Evolutionary conservation across 2,329 filamentous ascomycete species (phyloP).

Genomic region (Xylariaceae sp.): DNA sequence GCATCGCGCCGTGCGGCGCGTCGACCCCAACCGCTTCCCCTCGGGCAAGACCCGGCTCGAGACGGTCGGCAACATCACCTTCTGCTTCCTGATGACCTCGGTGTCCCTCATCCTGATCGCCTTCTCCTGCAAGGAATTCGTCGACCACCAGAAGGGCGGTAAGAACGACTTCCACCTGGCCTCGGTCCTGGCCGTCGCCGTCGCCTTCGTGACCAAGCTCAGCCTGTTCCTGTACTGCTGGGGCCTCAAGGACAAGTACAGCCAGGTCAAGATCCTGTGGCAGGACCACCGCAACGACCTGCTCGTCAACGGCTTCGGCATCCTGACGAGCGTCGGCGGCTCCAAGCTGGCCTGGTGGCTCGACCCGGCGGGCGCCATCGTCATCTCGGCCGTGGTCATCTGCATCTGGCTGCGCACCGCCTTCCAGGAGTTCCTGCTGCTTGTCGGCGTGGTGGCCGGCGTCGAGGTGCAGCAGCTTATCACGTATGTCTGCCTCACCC

Average conservation of each 20-base stretch:
- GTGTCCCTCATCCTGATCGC: constrained; percentile 91
- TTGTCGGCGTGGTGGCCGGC: constrained; percentile 83
- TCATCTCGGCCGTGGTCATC: constrained; percentile 72
- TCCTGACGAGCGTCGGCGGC: constrained; percentile 85
- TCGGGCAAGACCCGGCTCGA: constrained; percentile 91
- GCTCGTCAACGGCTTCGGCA: constrained; percentile 90
- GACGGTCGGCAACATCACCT: constrained; percentile 90
- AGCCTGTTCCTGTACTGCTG: constrained; percentile 85
- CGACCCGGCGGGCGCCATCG: constrained; percentile 83
- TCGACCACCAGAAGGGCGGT: constrained; percentile 32
- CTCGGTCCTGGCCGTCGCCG: constrained; percentile 74
- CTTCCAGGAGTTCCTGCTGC: constrained; percentile 79
- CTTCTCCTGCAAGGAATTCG: constrained; percentile 69
- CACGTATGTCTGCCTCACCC: constrained; percentile 92
- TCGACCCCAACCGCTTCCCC: constrained; percentile 80
- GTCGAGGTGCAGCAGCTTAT: constrained; percentile 86
- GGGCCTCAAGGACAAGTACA: constrained; percentile 83
- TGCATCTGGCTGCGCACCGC: constrained; percentile 78
- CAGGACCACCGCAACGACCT: constrained; percentile 96
- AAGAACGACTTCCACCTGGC: constrained; percentile 68
- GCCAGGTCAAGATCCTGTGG: constrained; percentile 86
- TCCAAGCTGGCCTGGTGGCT: constrained; percentile 90
- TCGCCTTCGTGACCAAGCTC: constrained; percentile 82
- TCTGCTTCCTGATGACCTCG: constrained; percentile 91
- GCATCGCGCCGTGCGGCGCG: constrained; percentile 78